Percentiles rank a stretch among this genome's conserved stretches.
Conservation (phyloP, 352 stramenopile species). For the Globisporangium paroecandrum region DNA sequence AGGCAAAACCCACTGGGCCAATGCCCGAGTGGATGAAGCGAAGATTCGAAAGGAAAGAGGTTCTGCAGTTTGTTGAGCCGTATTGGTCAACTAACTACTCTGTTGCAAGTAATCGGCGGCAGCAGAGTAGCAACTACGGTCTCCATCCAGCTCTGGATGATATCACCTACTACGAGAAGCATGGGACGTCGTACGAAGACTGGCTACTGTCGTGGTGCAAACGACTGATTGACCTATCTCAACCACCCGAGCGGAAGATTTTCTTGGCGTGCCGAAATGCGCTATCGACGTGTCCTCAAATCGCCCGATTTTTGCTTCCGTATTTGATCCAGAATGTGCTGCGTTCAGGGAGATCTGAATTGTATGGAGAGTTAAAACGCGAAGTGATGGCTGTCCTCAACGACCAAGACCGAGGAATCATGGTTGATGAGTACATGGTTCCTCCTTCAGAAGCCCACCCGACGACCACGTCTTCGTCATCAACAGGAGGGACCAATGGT, state of each 20-base stretch:
- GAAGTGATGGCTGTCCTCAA: slow-evolving; percentile 82
- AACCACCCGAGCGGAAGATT: slow-evolving; percentile 82
- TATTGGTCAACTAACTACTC: slow-evolving; percentile 89
- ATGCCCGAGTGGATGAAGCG: slow-evolving; percentile 88
- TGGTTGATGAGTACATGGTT: slow-evolving; percentile 48
- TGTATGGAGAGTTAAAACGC: slow-evolving; percentile 72
- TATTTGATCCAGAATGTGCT: slow-evolving; percentile 87
- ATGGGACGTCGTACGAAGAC: slow-evolving; percentile 69
- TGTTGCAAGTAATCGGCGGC: slow-evolving; percentile 23
- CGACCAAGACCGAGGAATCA: slow-evolving; percentile 58
- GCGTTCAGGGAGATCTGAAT: slow-evolving; percentile 50
- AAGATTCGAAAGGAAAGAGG: slow-evolving; percentile 76
- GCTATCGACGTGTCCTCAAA: slow-evolving; percentile 64
- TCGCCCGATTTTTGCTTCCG: slow-evolving; percentile 75
- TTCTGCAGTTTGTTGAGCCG: slow-evolving; percentile 85
- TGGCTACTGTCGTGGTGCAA: slow-evolving; percentile 82
- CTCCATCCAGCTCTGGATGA: slow-evolving; percentile 29
- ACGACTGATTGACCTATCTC: slow-evolving; percentile 69
- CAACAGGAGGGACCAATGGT: neutral
- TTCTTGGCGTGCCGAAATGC: slow-evolving; percentile 66
- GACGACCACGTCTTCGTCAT: slow-evolving; percentile 5
- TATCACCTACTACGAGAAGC: slow-evolving; percentile 76
- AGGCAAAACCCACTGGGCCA: slow-evolving; percentile 15
- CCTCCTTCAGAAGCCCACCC: slow-evolving; percentile 25
- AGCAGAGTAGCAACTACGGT: slow-evolving; percentile 12